These are phyloP conservation scores for Psilocybe sp. DNA, from an alignment of 768 basidiomycete genomes.

Conservation along the genomic window DNA sequence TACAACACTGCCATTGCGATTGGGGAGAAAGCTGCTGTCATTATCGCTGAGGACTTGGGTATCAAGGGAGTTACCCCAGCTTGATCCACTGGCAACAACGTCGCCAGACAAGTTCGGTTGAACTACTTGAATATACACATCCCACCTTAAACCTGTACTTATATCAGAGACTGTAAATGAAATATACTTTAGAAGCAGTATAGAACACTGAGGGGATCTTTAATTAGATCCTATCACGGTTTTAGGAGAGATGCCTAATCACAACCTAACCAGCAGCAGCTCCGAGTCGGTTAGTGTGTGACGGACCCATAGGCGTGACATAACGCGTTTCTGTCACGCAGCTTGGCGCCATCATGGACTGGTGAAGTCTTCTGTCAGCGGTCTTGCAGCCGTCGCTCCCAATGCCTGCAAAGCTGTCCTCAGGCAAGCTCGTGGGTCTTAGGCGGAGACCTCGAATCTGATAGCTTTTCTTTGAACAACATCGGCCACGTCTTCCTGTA, in stretches of 20 bases:
- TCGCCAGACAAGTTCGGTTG: no score
- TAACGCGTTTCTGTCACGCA: slow-evolving; percentile 19
- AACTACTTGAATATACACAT: no score
- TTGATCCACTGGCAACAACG: no score
- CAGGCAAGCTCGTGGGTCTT: slow-evolving; percentile 32
- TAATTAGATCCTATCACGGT: no score
- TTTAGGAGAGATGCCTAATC: background rate
- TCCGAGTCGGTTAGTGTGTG: slow-evolving; percentile 6
- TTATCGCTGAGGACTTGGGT: slow-evolving; percentile 54
- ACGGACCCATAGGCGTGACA: slow-evolving; percentile 11
- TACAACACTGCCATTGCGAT: slow-evolving; percentile 43
- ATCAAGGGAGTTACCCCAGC: slow-evolving; percentile 16
- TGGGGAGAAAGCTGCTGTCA: slow-evolving; percentile 60
- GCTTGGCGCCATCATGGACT: background rate
- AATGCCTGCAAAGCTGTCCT: slow-evolving; percentile 44
- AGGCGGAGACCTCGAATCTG: slow-evolving; percentile 4
- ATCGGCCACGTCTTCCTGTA: slow-evolving; percentile 83
- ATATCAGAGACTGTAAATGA: no score
- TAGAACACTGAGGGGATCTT: no score
- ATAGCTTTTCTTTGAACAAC: slow-evolving; percentile 39
- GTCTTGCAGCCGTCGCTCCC: background rate
- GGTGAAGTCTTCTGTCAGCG: background rate
- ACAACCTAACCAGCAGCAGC: no score
- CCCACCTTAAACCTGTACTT: no score
- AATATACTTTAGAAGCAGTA: no score